Evolutionary conservation across 345 rosid genomes (phyloP), one percentile per base, ranked within the genome.

Genomic region (Brassica carinata): DNA sequence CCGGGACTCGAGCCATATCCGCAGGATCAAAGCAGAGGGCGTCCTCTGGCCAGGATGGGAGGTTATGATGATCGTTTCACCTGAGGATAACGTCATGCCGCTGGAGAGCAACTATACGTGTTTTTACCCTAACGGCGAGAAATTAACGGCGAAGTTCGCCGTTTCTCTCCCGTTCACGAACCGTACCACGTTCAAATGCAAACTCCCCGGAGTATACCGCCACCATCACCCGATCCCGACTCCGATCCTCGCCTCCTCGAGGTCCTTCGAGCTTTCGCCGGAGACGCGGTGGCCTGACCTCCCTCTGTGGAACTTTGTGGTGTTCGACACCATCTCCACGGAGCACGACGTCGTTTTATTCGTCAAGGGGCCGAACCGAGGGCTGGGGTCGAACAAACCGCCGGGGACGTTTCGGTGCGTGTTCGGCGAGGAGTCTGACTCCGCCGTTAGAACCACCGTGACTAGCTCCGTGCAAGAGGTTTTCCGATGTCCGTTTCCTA

Each of bases 381-480:
- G 91, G 27, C 87, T 85, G 64, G 90, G 93, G 2, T 27, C 86
- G 19, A 88, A 85, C 79, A 70, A 85, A 75, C 64, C 88, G 0
- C 88, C 92, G 0, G 14, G 27, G n/a, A 83, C 88, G 66, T 77
- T 91, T 61, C 80, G 71, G 33, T 95, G 99, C 84, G 88, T 92
- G 57, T 95, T 91, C 78, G 82, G 89, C n/a, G 76, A 80, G 0
- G 86, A 82, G 58, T 72, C 77, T 0, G 69, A 81, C 2, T 43
- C 48, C 63, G 80, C 88, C 77, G 76, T 87, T 5, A 88, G 30
- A 81, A 92, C 97, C 26, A 66, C 85, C 75, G 92, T 91, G 6
- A 88, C 93, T 8, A 87, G 90, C 92, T 95, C 97, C 11, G 82
- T 65, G 0, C 99, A 95, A 82, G 98, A 92, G 80, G 91, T 95